Conservation (phyloP, 768 basidiomycete species). For the Leucocoprinus sp. region DNA sequence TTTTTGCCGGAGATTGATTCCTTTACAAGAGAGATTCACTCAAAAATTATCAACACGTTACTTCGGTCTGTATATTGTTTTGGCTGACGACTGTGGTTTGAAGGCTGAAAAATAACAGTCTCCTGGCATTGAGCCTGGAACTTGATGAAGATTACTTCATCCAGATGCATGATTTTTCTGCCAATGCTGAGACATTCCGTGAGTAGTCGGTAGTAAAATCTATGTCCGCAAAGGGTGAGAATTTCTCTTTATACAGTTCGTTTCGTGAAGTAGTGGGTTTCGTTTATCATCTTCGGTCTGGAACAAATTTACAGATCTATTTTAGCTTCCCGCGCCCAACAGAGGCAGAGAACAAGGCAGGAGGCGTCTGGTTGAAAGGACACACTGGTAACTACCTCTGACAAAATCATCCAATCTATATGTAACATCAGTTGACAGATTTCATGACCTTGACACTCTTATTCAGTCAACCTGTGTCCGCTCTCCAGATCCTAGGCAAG, state of each 20-base stretch:
- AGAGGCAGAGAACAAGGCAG: constrained; percentile 34
- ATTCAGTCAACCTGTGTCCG: constrained; percentile 42
- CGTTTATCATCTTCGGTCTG: no score
- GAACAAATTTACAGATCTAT: not conserved
- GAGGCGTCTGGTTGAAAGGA: constrained; percentile 43
- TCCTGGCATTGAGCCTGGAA: constrained; percentile 37
- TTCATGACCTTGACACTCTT: constrained; percentile 36
- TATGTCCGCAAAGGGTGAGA: not conserved
- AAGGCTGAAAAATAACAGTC: constrained; percentile 8
- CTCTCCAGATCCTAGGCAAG: constrained; percentile 33
- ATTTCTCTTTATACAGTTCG: constrained; percentile 24
- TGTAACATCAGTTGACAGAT: constrained; percentile 20
- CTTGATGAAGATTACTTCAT: constrained; percentile 38
- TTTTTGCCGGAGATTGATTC: constrained; percentile 27
- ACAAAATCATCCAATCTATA: not conserved
- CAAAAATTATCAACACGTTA: constrained; percentile 27
- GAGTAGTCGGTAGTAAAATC: constrained; percentile 22
- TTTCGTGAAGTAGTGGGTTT: constrained; percentile 40
- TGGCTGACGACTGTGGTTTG: no score
- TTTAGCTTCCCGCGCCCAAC: constrained; percentile 32
- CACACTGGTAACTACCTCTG: constrained; percentile 29
- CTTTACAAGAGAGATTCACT: constrained; percentile 29
- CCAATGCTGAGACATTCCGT: constrained; percentile 22
- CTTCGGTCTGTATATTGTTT: constrained; percentile 17
- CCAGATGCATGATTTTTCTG: constrained; percentile 29